Evolutionary conservation across 208 protist genomes (phyloP).

Genomic region (Wallacemonas sp.): DNA sequence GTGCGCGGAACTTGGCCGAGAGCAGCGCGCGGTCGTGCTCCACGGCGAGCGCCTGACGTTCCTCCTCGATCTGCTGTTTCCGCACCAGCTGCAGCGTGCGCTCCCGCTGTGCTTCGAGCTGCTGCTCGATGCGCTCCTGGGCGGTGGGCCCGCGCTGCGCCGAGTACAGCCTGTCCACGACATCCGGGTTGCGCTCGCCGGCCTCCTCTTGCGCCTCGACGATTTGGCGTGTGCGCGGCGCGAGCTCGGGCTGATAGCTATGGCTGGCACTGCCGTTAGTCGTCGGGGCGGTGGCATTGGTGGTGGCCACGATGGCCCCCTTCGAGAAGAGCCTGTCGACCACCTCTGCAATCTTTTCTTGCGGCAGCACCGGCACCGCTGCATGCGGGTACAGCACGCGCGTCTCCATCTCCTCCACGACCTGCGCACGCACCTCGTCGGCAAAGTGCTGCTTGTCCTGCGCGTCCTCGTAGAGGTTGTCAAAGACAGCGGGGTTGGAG

Average conservation of each 20-base stretch:
- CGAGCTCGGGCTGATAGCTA: constrained; percentile 46
- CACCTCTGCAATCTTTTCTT: constrained; percentile 44
- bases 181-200: constrained; percentile 45
- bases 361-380: constrained; percentile 17
- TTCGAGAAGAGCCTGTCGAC: constrained; percentile 69
- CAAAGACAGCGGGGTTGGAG: constrained; percentile 41
- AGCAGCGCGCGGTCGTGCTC: constrained; percentile 51
- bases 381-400: constrained; percentile 27
- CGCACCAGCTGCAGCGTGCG: constrained; percentile 25
- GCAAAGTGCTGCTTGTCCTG: constrained; percentile 57
- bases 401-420: constrained; percentile 58
- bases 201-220: constrained; percentile 40
- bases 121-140: constrained; percentile 21
- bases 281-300: neutral
- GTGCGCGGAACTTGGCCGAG: constrained; percentile 55
- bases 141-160: constrained; percentile 16
- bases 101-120: constrained; percentile 34
- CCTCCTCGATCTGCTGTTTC: constrained; percentile 24
- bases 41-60: constrained; percentile 34
- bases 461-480: constrained; percentile 62
- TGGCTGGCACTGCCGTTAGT: neutral
- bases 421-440: constrained; percentile 45
- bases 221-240: constrained; percentile 54
- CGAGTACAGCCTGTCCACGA: constrained; percentile 35
- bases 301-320: constrained; percentile 25